These are phyloP conservation scores for Oryza longistaminata DNA, from an alignment of 176 grass and related monocot species.

Conservation along the genomic window DNA sequence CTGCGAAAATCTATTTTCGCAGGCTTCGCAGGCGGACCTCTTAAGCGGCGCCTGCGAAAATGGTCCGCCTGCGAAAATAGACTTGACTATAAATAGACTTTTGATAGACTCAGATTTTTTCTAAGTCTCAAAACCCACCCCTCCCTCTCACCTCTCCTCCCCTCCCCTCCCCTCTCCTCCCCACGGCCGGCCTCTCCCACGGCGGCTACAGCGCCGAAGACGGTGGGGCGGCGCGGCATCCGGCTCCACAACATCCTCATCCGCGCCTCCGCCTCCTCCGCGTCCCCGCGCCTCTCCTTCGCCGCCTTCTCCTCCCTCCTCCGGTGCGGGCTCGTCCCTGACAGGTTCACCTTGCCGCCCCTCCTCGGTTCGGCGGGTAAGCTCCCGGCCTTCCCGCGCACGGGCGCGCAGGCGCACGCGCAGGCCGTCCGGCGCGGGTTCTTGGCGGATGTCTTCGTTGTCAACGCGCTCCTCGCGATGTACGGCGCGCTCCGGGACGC, in stretches of 20 bases:
- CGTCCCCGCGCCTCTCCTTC: conserved; percentile 34
- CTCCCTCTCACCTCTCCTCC: no score
- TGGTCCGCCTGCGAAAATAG: no score
- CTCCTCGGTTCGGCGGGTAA: conserved; percentile 43
- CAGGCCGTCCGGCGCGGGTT: conserved; percentile 61
- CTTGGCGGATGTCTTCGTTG: conserved; percentile 46
- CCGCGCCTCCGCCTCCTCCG: conserved; percentile 50
- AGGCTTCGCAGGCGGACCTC: no score
- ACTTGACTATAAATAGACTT: no score
- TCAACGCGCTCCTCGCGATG: conserved; percentile 63
- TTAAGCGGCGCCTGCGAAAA: no score
- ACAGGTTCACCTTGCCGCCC: conserved; percentile 47
- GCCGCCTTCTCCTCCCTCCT: conserved; percentile 49
- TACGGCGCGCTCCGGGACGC: conserved; percentile 56
- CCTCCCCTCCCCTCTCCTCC: no score
- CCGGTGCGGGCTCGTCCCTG: conserved; percentile 11
- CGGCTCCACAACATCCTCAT: conserved; percentile 74
- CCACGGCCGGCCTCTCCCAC: no score
- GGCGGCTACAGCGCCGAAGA: no score
- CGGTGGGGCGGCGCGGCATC: no score
- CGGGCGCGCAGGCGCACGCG: conserved; percentile 55
- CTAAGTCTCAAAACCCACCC: no score
- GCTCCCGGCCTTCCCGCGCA: conserved; percentile 37
- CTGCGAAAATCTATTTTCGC: no score
- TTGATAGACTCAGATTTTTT: no score